A percentile compares a stretch with the other conserved stretches of the same genome.
These are phyloP conservation scores for Lachancea kluyveri DNA, from an alignment of 805 yeast species.

Conservation along the genomic window DNA sequence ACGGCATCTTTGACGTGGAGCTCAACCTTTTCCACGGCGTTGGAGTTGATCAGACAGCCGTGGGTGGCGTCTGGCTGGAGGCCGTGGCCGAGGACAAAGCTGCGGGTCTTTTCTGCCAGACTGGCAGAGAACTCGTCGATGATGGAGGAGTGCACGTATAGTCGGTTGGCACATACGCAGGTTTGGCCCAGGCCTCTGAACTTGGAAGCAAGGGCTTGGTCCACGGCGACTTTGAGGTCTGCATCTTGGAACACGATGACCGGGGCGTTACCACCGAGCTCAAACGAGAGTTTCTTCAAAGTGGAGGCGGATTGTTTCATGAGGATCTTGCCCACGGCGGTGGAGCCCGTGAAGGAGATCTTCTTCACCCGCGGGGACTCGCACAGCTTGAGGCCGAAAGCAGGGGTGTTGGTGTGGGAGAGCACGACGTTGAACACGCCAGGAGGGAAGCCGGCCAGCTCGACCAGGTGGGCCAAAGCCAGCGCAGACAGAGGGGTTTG, in stretches of 20 bases:
- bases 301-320: constrained; percentile 53
- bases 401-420: constrained; percentile 45
- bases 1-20: constrained; percentile 50
- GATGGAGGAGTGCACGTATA: constrained; percentile 48
- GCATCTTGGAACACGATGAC: constrained; percentile 57
- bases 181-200: constrained; percentile 62
- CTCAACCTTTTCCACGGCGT: constrained; percentile 47
- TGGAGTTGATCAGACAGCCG: constrained; percentile 49
- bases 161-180: constrained; percentile 57
- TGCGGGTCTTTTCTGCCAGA: constrained; percentile 39
- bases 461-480: constrained; percentile 48
- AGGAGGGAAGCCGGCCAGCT: constrained; percentile 54
- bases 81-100: constrained; percentile 52
- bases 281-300: constrained; percentile 54
- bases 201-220: constrained; percentile 46
- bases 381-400: constrained; percentile 45
- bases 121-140: constrained; percentile 42
- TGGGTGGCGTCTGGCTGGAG: constrained; percentile 46
- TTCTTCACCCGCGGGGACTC: constrained; percentile 45
- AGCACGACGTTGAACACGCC: constrained; percentile 51
- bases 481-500: constrained; percentile 57
- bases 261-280: constrained; percentile 66
- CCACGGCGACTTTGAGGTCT: constrained; percentile 49
- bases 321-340: constrained; percentile 52
- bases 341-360: constrained; percentile 60